Base-by-base conservation (phyloP, 1,284 basidiomycete genomes). In the Clitocybe nebularis region DNA sequence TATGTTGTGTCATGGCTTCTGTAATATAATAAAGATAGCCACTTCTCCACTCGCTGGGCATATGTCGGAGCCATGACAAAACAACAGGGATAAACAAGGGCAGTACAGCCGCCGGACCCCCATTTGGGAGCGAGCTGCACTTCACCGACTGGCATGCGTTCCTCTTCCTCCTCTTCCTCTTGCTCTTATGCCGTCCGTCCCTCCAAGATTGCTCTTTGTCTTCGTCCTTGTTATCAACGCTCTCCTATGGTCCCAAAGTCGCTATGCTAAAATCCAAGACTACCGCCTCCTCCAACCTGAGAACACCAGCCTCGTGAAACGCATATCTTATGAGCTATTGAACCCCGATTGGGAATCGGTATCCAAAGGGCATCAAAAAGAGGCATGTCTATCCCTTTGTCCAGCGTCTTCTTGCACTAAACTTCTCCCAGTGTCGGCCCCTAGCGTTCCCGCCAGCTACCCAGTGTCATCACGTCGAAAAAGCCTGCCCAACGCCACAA, bases 161-260 rank as follows among this genome's bases (percentile, higher is more conserved):
- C 42, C 28, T 46, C 36, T 41, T 45, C 47, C 28, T 32, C 39
- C 16, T 46, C 36, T 24, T 44, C 43, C 49, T 36, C 37, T 42
- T 45, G 16, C 44, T 48, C 51, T n/a, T n/a, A 67, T 67, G 64
- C 59, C 66, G 46, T 62, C 63, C 43, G 58, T 61, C 36, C 57
- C 66, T 19, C 64, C 74, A 43, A 77, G 69, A 58, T 52, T 75
- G 5, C 52, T 75, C 21, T 77, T 86, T 49, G 63, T 76, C 25
- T 46, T 68, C 41, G 55, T 73, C 35, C 60, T 87, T 53, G 55
- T 72, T 46, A 32, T 78, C 32, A 79, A 81, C 50, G 71, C 71
- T 51, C 49, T 85, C 24, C 64, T 87, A 33, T 86, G 78, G 80
- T 82, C 84, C 11, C 72, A 76, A 51, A 76, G 75, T 59, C 72